A percentile compares a stretch with the other conserved stretches of the same genome.
Evolutionary conservation across 352 stramenopile genomes (phyloP).

Genomic region (Elongisporangium undulatum): DNA sequence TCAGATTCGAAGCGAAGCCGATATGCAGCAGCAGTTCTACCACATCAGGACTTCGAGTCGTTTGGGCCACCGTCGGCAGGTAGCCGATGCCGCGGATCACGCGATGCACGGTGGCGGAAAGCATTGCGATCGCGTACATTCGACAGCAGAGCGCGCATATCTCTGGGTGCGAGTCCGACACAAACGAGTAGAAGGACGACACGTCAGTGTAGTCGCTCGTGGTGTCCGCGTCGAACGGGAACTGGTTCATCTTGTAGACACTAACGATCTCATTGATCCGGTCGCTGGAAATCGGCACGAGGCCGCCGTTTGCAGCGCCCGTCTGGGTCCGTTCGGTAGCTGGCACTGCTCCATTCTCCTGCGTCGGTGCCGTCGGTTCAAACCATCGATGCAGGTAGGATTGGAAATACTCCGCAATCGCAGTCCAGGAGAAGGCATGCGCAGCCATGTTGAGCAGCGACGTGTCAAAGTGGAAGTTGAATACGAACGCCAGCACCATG

Average conservation of each 20-base stretch:
- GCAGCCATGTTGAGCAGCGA: slow-evolving; percentile 48
- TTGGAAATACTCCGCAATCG: slow-evolving; percentile 59
- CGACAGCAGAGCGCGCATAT: slow-evolving; percentile 77
- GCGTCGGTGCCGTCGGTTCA: slow-evolving; percentile 5
- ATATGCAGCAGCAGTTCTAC: slow-evolving; percentile 67
- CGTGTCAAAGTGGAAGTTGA: slow-evolving; percentile 74
- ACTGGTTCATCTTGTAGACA: slow-evolving; percentile 60
- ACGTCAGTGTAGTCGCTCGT: slow-evolving; percentile 75
- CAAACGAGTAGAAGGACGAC: slow-evolving; percentile 83
- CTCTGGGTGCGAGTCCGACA: slow-evolving; percentile 75
- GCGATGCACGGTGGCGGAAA: slow-evolving; percentile 46
- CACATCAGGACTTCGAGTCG: slow-evolving; percentile 30
- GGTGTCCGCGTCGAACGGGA: slow-evolving; percentile 67
- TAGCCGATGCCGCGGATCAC: slow-evolving; percentile 62
- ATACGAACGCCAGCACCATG: slow-evolving; percentile 74
- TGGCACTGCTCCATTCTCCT: not conserved
- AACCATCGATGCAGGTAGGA: slow-evolving; percentile 75
- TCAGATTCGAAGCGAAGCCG: slow-evolving; percentile 58
- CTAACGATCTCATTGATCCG: slow-evolving; percentile 47
- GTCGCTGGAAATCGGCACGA: slow-evolving; percentile 18
- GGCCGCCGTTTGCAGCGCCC: not conserved
- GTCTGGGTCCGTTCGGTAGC: not conserved
- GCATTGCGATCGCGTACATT: slow-evolving; percentile 62
- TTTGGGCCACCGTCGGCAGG: slow-evolving; percentile 47
- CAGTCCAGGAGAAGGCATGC: slow-evolving; percentile 40